phyloP scores from a whole-genome alignment of 1,284 basidiomycete genomes.

The Trametes hirsuta region DNA sequence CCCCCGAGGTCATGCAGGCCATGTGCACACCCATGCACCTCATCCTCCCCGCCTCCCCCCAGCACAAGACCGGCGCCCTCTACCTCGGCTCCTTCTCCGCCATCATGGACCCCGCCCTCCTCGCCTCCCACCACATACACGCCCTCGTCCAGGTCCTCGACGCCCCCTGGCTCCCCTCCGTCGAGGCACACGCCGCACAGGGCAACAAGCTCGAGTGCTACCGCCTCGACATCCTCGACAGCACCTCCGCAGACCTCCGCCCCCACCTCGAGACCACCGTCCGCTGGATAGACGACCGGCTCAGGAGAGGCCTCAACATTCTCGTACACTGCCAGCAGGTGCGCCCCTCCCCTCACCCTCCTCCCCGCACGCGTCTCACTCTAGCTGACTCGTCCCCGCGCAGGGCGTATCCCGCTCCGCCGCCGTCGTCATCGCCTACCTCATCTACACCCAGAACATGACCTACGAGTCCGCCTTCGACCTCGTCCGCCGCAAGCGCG shows the following conservation, averaged over 20 bases:
- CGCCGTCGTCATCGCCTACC: conserved; percentile 69
- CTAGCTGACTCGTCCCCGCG: conserved; percentile 15
- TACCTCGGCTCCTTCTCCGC: conserved; percentile 44
- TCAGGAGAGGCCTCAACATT: conserved; percentile 54
- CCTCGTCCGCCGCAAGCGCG: conserved; percentile 59
- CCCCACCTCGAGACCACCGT: conserved; percentile 60
- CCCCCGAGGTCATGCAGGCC: conserved; percentile 73
- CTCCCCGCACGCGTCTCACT: not conserved
- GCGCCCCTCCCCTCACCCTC: conserved; percentile 17
- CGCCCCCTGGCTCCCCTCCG: conserved; percentile 65
- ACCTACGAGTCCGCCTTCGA: conserved; percentile 64
- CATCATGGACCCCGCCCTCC: conserved; percentile 39
- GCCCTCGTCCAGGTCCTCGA: conserved; percentile 74
- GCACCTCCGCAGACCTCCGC: conserved; percentile 52
- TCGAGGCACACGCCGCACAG: conserved; percentile 43
- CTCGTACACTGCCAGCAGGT: conserved; percentile 74
- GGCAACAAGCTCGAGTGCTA: conserved; percentile 60
- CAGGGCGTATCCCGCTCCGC: conserved; percentile 71
- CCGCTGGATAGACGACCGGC: conserved; percentile 54
- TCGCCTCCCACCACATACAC: conserved; percentile 49
- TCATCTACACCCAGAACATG: conserved; percentile 68
- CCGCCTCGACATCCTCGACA: conserved; percentile 67
- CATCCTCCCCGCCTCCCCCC: conserved; percentile 48
- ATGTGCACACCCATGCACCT: conserved; percentile 83
- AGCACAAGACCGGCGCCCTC: conserved; percentile 37